Conservation (phyloP, 1,284 basidiomycete species). For the Melampsora larici-populina region DNA sequence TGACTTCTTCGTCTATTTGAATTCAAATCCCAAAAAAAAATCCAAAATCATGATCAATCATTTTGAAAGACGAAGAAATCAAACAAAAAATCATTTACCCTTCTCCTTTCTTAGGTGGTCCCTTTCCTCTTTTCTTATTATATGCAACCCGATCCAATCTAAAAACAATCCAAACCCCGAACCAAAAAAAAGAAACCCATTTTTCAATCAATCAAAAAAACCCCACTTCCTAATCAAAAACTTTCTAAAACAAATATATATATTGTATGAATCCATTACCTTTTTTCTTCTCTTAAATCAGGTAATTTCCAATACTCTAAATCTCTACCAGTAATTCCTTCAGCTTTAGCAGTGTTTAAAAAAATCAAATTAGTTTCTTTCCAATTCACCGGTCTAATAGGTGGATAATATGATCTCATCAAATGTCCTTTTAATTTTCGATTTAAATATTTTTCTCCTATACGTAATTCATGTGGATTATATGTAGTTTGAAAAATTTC, state of each 20-base stretch:
- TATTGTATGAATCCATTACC: too few species aligned
- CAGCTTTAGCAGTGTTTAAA: constrained; percentile 24
- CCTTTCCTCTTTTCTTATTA: constrained; percentile 41
- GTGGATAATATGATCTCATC: constrained; percentile 31
- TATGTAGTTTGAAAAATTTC: constrained; percentile 26
- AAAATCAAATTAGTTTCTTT: constrained; percentile 31
- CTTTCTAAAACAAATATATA: too few species aligned
- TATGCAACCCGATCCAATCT: constrained; percentile 41
- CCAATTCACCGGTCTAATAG: constrained; percentile 32
- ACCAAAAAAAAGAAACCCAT: neutral
- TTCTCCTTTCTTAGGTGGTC: constrained; percentile 43
- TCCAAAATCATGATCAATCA: neutral
- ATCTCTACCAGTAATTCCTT: constrained; percentile 32
- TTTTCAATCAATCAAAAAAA: neutral
- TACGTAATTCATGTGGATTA: constrained; percentile 11
- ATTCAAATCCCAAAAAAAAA: constrained; percentile 1
- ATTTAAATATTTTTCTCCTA: constrained; percentile 29
- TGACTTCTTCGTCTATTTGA: constrained; percentile 21
- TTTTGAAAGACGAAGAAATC: neutral
- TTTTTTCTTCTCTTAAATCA: constrained; percentile 41
- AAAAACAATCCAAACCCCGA: neutral
- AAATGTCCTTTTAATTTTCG: constrained; percentile 35
- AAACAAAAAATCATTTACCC: constrained; percentile 16
- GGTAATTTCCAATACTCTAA: constrained; percentile 43
- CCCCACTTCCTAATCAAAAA: too few species aligned